Percentiles rank a stretch among this genome's conserved stretches.
Conservation (phyloP, 345 rosid genomes). For the Isatis tinctoria region DNA sequence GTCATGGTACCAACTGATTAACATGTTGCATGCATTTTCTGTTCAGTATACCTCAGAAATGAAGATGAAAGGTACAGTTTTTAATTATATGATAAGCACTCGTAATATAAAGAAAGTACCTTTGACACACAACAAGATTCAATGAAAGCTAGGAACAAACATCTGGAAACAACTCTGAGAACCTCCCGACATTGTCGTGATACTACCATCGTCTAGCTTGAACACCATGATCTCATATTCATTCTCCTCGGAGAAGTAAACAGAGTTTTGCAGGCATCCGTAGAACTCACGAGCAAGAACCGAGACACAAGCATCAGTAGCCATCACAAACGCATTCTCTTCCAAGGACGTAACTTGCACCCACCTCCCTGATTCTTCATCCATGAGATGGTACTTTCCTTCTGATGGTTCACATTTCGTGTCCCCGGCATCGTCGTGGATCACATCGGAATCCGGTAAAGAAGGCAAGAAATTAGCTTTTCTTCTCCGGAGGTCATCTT, state of each 20-base stretch:
- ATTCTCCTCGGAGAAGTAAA: not conserved
- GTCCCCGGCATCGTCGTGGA: too few species aligned
- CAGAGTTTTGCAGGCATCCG: constrained; percentile 3
- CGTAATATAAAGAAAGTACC: not conserved
- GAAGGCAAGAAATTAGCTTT: not conserved
- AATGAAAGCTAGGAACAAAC: constrained; percentile 1
- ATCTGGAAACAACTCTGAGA: not conserved
- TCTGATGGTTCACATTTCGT: not conserved
- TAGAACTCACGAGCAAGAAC: constrained; percentile 13
- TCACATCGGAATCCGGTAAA: too few species aligned
- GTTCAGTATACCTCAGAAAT: too few species aligned
- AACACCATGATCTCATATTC: not conserved
- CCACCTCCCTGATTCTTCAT: constrained; percentile 30
- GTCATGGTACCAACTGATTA: too few species aligned
- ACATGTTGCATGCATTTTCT: too few species aligned
- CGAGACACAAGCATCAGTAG: constrained; percentile 19
- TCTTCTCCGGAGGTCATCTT: not conserved
- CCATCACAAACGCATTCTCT: constrained; percentile 20
- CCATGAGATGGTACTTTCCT: not conserved
- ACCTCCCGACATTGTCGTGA: not conserved
- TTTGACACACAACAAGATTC: not conserved
- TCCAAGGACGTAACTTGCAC: constrained; percentile 22
- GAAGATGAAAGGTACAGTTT: not conserved
- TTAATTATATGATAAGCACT: not conserved
- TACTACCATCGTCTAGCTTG: not conserved